Evolutionary conservation across 1,284 basidiomycete genomes (phyloP), one percentile per base, ranked within the genome.

Genomic region (Naganishia sp.): DNA sequence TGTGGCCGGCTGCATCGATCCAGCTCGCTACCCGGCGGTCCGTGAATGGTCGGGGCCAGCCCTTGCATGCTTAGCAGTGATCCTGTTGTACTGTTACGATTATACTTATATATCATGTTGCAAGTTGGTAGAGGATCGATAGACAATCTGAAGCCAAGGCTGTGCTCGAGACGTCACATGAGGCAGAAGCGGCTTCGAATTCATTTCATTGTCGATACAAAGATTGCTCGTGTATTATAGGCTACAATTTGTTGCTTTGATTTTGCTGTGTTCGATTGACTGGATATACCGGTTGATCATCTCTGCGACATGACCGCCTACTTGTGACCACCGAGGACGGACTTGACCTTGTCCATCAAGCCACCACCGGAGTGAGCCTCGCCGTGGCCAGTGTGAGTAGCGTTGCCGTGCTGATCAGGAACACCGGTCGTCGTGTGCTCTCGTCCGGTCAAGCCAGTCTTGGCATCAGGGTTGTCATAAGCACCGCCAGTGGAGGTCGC

Each of bases 321-420:
- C 39, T 25, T 31, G 55, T 66, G 57, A 51, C 67, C 67, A 56
- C 57, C 57, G 41, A 68, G 47, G 35, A 66, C 45, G 41, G 58
- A 54, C 67, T 66, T 68, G 58, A 66, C 64, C 67, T 68, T 68
- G 56, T 56, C 67, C 32, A 68, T 23, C 23, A 68, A 21, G 52
- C 63, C 63, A 18, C 54, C 63, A 18, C 54, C 52, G 32, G 54
- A 41, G 25, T 49, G 58, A 3, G 39, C 43, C 32, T 25, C 57
- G n/a, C 23, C 39, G 21, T 21, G 25, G n/a, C 21, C 21, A 25
- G 46, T 39, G 32, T 21, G 28, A 2, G 60, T 62, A 11, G 46
- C 39, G 32, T 64, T 21, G 17, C 46, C 54, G 53, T 68, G 56
- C 21, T 66, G 50, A 46, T 68, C 58, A 39, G 49, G 47, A 23